A percentile compares a stretch with the other conserved stretches of the same genome.
Evolutionary conservation across 805 yeast genomes (phyloP).

Genomic region (Metschnikowia peoriensis): DNA sequence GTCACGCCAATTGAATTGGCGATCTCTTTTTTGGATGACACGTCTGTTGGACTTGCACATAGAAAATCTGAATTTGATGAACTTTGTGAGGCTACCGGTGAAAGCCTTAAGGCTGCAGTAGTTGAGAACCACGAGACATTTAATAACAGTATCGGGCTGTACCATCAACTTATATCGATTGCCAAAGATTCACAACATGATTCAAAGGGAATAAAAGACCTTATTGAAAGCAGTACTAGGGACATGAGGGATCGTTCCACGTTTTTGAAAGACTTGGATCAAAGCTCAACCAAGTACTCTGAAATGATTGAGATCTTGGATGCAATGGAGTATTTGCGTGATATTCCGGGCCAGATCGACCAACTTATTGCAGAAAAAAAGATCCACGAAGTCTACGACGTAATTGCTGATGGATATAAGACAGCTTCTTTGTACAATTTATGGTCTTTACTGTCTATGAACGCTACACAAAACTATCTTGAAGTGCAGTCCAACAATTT

Average conservation of each 20-base stretch:
- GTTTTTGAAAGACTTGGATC: conserved; percentile 61
- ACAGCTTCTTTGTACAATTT: conserved; percentile 51
- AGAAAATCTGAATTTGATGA: conserved; percentile 63
- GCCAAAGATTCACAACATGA: conserved; percentile 65
- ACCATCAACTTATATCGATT: conserved; percentile 63
- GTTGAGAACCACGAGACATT: conserved; percentile 81
- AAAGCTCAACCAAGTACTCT: conserved; percentile 57
- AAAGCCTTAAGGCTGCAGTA: conserved; percentile 65
- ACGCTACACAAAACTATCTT: conserved; percentile 48
- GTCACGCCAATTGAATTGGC: conserved; percentile 85
- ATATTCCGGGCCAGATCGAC: conserved; percentile 64
- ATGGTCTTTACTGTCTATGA: conserved; percentile 58
- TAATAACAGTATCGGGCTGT: conserved; percentile 82
- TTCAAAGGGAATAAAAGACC: conserved; percentile 46
- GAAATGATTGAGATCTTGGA: conserved; percentile 71
- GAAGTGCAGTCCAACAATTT: conserved; percentile 57
- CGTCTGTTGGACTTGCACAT: conserved; percentile 89
- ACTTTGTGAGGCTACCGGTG: conserved; percentile 55
- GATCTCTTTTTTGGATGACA: conserved; percentile 74
- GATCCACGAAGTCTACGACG: conserved; percentile 61
- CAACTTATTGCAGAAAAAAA: conserved; percentile 64
- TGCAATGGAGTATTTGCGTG: conserved; percentile 58
- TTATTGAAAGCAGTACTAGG: conserved; percentile 47
- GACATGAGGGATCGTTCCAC: conserved; percentile 56
- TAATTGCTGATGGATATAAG: conserved; percentile 44